Evolutionary conservation across 768 basidiomycete species (phyloP), one percentile per base, ranked within the genome.

Genomic region (Lentinula raphanica): DNA sequence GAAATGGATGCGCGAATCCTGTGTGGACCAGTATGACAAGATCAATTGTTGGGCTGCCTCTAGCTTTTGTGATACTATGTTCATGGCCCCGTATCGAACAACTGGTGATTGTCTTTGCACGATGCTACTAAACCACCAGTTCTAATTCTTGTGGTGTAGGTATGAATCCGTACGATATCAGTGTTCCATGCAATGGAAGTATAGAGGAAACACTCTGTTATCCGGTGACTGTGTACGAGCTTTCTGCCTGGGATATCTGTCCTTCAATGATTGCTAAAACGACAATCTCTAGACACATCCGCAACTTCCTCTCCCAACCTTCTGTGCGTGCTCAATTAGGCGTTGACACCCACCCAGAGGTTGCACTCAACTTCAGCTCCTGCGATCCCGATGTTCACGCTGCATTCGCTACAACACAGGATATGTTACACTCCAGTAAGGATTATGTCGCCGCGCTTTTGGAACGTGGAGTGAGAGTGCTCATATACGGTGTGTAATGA

Each of bases 381-480:
- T 90, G 88, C 72, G 82, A 82, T 1, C 28, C 60, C 19, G 67
- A 66, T 15, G 88, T 92, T 45, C 70, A 74, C 7, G 40, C 53
- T 28, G 70, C 67, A 32, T 92, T 92, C 29, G 23, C 25, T 21
- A 12, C 3, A 5, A 46, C 54, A 3, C 44, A 44, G 28, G 59
- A 60, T 51, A 46, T 55, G 1, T 32, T 49, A 19, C 59, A 57
- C 40, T 45, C 49, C 15, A 56, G 55, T 25, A 12, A 32, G 7
- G 19, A 84, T 73, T 86, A 90, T 66, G 83, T 90, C 59, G 75
- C 83, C 0, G 78, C 74, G 5, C 80, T 93, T 38, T 79, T 93
- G 8, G 90, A 93, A 59, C 80, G 89, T n/a, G 87, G 86, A 0
- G 71, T 94, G 19, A 81, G 85, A 5, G 73, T 90, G 35, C 77